phyloP scores from a whole-genome alignment of 2,329 filamentous ascomycete species.

The Microsporum audouinii region DNA sequence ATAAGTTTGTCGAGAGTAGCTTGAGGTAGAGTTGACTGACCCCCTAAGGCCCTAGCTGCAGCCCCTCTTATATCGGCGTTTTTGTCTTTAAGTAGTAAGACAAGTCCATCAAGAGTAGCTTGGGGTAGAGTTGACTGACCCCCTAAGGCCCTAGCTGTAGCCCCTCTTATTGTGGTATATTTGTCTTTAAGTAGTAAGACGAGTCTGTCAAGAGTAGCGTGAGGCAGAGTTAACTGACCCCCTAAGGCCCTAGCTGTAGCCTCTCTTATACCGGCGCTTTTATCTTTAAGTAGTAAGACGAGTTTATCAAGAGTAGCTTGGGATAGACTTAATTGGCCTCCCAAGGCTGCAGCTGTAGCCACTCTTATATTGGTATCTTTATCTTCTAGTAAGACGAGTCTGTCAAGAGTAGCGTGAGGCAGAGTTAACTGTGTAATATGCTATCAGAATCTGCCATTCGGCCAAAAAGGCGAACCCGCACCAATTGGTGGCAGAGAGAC shows the following conservation, averaged over 20 bases:
- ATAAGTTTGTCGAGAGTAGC: no score
- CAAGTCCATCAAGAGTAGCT: not conserved
- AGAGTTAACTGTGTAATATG: no score
- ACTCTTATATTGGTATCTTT: not conserved
- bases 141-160: not conserved
- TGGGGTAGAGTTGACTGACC: not conserved
- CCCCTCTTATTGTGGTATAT: not conserved
- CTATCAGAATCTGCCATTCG: no score
- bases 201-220: not conserved
- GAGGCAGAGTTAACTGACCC: no score
- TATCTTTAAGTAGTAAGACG: not conserved
- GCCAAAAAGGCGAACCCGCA: no score
- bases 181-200: not conserved
- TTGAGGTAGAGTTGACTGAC: no score
- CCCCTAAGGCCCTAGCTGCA: no score
- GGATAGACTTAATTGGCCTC: not conserved
- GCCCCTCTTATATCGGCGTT: no score
- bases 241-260: no score
- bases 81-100: not conserved
- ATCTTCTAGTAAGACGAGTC: not conserved
- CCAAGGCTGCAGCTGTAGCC: not conserved
- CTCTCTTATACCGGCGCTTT: no score
- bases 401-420: no score
- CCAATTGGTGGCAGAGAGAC: no score
- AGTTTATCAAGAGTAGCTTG: not conserved